Base-by-base conservation (phyloP, 495 filamentous ascomycete genomes). In the Podospora didyma region DNA sequence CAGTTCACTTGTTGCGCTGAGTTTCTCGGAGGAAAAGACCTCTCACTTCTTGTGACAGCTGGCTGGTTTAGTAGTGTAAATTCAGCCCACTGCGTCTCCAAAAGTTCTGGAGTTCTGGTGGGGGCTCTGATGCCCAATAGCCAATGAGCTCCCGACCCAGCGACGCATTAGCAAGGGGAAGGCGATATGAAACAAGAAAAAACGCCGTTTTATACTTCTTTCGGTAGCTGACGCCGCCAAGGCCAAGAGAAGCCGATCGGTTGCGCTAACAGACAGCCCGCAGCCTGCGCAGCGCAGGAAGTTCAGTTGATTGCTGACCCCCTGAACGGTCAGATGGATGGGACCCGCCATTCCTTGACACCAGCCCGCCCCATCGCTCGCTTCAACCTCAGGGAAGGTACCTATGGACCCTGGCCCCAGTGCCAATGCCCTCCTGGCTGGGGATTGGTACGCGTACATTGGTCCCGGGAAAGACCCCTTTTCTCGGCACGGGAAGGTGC, bases 141-240 rank as follows among this genome's bases (percentile, higher is more conserved):
- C 45, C 45, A 47, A 26, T 47, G 19, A 19, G 14, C 22, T 47
- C 6, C 4, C 3, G 17, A 22, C 10, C 3, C n/a, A 26, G 10
- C 19, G 17, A 10, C 16, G 45, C 10, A 47, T 12, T 6, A 12
- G 22, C 45, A 47, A 26, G 45, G 45, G 45, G 19, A 26, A 2
- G 46, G 21, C 16, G 46, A 46, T 24, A 12, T 54, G 51, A 54
- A 54, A 54, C 39, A 54, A 21, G 51, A 23, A 54, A 54, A 54
- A 54, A 24, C 23, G 39, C 37, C 14, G 11, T 46, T 31, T n/a
- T 45, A 45, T 7, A 14, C 20, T 19, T 46, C 42, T 45, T 28
- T 11, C 37, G 42, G 41, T 45, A 39, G 51, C 51, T 54, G 51
- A 54, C 51, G 51, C 41, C 51, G 22, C 51, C 51, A 47, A 23